Percentiles rank a stretch among this genome's conserved stretches.
phyloP scores from a whole-genome alignment of 108 stramenopile genomes.

The Chaetoceros tenuissimus region DNA sequence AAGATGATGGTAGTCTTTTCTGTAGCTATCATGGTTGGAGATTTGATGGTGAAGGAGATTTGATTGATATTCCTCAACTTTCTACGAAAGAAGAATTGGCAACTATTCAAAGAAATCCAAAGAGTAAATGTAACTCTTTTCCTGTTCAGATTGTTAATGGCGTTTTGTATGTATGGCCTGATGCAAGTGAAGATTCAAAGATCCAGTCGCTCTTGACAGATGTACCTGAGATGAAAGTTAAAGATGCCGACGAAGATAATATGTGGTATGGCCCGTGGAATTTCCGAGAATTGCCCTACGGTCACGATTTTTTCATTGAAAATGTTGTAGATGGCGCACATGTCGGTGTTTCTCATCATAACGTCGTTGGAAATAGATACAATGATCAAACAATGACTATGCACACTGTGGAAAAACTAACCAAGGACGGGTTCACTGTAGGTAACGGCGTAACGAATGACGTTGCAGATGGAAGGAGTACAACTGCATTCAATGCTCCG shows the following conservation, averaged over 20 bases:
- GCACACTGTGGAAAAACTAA: conserved; percentile 1
- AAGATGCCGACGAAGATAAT: conserved; percentile 1
- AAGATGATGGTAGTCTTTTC: conserved; percentile 37
- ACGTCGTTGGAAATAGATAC: conserved; percentile 22
- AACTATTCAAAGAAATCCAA: conserved; percentile 15
- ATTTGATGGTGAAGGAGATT: conserved; percentile 28
- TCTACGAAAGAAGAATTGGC: conserved; percentile 1
- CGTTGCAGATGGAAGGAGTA: too few relatives aligned
- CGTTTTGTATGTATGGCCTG: conserved; percentile 26
- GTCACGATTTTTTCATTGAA: conserved; percentile 24
- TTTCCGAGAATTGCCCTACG: conserved; percentile 23
- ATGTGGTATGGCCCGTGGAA: conserved; percentile 20
- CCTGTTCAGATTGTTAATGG: conserved; percentile 17
- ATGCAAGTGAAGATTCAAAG: conserved; percentile 10
- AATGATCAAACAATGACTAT: conserved; percentile 4
- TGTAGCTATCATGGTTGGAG: conserved; percentile 64
- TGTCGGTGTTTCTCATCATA: conserved; percentile 16
- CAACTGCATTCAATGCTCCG: conserved; percentile 14
- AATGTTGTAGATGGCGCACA: conserved; percentile 26
- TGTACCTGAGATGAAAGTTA: not conserved
- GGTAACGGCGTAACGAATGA: too few relatives aligned
- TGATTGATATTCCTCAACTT: conserved; percentile 11
- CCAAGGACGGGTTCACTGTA: conserved; percentile 19
- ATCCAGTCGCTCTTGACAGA: conserved; percentile 10
- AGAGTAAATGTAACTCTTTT: conserved; percentile 19